phyloP scores from a whole-genome alignment of 306 rosid genomes.

The Inga oerstediana region DNA sequence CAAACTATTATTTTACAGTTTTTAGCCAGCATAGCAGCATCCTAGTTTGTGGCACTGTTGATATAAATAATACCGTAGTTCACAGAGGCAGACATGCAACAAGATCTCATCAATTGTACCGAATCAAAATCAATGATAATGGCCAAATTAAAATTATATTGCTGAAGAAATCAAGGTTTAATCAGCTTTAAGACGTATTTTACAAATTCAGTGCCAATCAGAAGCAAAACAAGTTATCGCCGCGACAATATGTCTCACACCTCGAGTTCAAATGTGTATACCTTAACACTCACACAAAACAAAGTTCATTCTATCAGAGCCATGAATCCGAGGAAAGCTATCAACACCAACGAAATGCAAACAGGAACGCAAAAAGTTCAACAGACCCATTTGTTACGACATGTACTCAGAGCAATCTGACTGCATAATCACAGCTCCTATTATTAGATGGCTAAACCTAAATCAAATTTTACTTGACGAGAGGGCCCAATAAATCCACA shows the following conservation, averaged over 20 bases:
- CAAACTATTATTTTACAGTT: background rate
- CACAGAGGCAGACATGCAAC: background rate
- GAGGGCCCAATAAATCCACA: slow-evolving; percentile 1
- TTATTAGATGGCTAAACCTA: background rate
- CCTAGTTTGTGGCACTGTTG: slow-evolving; percentile 2
- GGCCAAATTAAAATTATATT: background rate
- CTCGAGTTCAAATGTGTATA: background rate
- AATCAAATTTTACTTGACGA: background rate
- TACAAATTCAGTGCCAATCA: background rate
- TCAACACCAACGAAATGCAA: background rate
- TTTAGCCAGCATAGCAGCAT: background rate
- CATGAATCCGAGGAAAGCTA: background rate
- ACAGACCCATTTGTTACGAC: background rate
- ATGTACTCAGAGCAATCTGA: slow-evolving; percentile 8
- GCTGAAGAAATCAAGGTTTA: background rate
- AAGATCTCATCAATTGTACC: background rate
- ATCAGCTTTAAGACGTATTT: slow-evolving; percentile 2
- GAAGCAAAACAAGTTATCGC: background rate
- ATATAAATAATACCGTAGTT: background rate
- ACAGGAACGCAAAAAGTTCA: background rate
- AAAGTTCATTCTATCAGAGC: background rate
- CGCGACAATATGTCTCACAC: background rate
- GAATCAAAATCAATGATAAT: background rate
- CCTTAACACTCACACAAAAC: background rate
- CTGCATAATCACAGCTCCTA: background rate